phyloP scores from a whole-genome alignment of 2,329 filamentous ascomycete genomes.

The Penicillium sp. region DNA sequence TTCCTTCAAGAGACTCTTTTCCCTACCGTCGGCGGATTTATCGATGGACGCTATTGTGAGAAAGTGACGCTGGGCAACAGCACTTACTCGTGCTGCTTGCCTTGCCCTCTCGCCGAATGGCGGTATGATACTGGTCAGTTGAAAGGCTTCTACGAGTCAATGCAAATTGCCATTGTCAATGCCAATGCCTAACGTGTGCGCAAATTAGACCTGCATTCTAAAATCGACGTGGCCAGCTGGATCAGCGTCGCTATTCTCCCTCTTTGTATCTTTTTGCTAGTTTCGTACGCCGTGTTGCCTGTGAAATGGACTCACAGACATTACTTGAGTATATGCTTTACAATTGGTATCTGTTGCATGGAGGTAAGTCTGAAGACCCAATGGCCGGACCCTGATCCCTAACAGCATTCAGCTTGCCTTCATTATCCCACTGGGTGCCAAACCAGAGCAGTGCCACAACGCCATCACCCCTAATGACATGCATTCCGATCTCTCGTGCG shows the following conservation, averaged over 20 bases:
- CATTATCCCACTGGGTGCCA: constrained; percentile 78
- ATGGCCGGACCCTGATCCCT: constrained; percentile 4
- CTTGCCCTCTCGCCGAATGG: constrained; percentile 85
- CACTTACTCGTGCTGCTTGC: constrained; percentile 74
- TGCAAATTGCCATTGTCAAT: not conserved
- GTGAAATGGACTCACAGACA: constrained; percentile 88
- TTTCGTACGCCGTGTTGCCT: constrained; percentile 78
- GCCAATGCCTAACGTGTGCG: constrained; percentile 11
- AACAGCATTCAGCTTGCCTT: constrained; percentile 69
- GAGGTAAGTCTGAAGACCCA: constrained; percentile 58
- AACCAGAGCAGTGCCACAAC: constrained; percentile 82
- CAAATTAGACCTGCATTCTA: constrained; percentile 49
- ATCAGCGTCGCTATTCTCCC: constrained; percentile 73
- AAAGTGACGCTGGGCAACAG: constrained; percentile 43
- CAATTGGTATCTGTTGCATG: constrained; percentile 73
- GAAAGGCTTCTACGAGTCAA: too few species aligned
- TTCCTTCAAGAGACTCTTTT: constrained; percentile 68
- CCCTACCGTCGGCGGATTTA: constrained; percentile 61
- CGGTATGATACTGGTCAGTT: constrained; percentile 58
- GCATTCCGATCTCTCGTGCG: constrained; percentile 77
- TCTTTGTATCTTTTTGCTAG: constrained; percentile 72
- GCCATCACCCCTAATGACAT: constrained; percentile 92
- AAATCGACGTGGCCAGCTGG: constrained; percentile 74
- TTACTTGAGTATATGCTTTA: constrained; percentile 87
- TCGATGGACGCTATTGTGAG: constrained; percentile 63